Evolutionary conservation across 2,329 filamentous ascomycete species (phyloP).

Genomic region (Calonectria pauciramosa): DNA sequence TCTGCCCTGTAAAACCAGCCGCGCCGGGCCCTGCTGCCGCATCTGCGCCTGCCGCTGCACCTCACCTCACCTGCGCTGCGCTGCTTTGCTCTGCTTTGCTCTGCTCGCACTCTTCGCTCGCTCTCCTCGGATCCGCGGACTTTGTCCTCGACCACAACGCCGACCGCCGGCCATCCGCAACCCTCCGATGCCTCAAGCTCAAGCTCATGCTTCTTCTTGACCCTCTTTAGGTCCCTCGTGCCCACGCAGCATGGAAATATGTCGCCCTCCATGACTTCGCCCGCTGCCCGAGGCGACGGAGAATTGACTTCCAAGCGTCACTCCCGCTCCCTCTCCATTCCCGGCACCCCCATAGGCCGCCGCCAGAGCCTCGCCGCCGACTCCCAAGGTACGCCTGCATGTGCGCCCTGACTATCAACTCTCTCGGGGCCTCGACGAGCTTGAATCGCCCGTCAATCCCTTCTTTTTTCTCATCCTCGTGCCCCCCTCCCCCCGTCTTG

Average conservation of each 20-base stretch:
- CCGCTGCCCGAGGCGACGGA: conserved; percentile 44
- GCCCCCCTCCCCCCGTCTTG: neutral
- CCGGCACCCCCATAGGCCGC: conserved; percentile 37
- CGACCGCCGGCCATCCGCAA: conserved; percentile 39
- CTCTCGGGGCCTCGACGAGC: neutral
- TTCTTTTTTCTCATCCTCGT: conserved; percentile 1
- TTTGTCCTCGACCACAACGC: conserved; percentile 40
- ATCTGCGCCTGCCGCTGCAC: neutral
- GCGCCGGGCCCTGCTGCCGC: neutral
- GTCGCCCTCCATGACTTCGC: conserved; percentile 48
- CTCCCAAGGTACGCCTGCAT: conserved; percentile 46
- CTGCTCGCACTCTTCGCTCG: too few relatives aligned
- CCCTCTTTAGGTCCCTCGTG: conserved; percentile 38
- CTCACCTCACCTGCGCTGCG: neutral
- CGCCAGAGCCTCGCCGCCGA: conserved; percentile 47
- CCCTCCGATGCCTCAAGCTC: conserved; percentile 31
- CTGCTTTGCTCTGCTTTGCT: conserved; percentile 13
- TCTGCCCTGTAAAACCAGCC: neutral
- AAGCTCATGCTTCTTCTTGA: conserved; percentile 29
- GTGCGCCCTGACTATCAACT: conserved; percentile 11
- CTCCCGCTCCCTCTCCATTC: conserved; percentile 42
- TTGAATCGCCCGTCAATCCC: conserved; percentile 6
- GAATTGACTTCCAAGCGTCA: conserved; percentile 41
- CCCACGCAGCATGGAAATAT: conserved; percentile 55
- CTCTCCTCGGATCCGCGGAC: conserved; percentile 39